phyloP scores from a whole-genome alignment of 139 green algal genomes.

The Volvox reticuliferus region DNA sequence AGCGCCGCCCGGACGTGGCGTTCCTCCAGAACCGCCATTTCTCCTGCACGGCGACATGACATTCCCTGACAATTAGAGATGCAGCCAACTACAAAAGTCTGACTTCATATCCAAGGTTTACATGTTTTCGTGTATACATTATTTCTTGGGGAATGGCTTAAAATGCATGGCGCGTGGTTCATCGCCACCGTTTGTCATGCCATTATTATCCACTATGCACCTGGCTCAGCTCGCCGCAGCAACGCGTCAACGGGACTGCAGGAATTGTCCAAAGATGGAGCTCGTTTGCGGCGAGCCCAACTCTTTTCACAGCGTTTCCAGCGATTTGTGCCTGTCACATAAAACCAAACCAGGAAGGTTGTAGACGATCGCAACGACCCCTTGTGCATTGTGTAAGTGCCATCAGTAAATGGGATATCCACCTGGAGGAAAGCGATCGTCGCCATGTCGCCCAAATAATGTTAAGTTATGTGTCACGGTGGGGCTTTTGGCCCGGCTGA shows the following conservation, averaged over 20 bases:
- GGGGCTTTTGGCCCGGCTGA: not conserved
- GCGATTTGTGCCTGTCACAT: not conserved
- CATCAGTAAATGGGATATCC: not conserved
- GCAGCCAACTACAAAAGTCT: not conserved
- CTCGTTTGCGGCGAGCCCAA: not conserved
- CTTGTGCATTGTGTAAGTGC: not conserved
- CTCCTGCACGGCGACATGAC: not conserved
- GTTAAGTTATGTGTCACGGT: not conserved
- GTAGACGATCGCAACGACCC: not conserved
- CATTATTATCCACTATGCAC: not conserved
- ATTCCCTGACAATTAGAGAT: not conserved
- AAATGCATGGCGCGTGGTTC: not conserved
- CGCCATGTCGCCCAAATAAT: not conserved
- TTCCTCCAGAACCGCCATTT: slow-evolving; percentile 6
- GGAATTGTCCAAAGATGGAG: not conserved
- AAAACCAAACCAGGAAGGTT: not conserved
- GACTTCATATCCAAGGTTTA: not conserved
- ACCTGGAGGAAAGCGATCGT: not conserved
- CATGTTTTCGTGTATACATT: not conserved
- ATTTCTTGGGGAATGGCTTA: not conserved
- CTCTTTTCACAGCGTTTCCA: not conserved
- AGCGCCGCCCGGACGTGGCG: not conserved
- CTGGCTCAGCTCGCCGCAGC: not conserved
- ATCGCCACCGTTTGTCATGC: not conserved
- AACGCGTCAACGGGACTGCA: not conserved